A percentile compares a stretch with the other conserved stretches of the same genome.
Conservation (phyloP, 441 rosid genomes). For the Syzygium syzygioides region DNA sequence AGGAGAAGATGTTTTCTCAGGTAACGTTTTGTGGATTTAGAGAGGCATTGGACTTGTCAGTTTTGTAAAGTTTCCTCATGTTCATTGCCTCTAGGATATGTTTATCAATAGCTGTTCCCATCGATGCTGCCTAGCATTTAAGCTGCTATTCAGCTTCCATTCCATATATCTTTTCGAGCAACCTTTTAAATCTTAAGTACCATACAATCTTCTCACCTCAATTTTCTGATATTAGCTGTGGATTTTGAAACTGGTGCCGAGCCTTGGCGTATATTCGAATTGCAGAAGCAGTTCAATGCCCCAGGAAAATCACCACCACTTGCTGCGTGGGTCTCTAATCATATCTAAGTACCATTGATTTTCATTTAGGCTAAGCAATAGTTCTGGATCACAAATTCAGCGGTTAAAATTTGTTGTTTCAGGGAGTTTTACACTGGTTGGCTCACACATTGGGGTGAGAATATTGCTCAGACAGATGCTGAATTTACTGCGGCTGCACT, state of each 20-base stretch:
- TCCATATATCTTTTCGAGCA: neutral
- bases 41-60: neutral
- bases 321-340: slow-evolving; percentile 55
- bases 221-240: slow-evolving; percentile 52
- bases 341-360: neutral
- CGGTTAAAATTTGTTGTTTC: slow-evolving; percentile 18
- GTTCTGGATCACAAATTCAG: neutral
- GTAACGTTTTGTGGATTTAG: slow-evolving; percentile 13
- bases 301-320: slow-evolving; percentile 97
- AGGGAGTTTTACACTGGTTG: slow-evolving; percentile 98
- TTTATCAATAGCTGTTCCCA: neutral
- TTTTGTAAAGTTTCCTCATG: neutral
- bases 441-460: slow-evolving; percentile 98
- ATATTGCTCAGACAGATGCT: slow-evolving; percentile 58
- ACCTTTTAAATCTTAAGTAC: neutral
- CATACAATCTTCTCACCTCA: neutral
- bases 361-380: neutral
- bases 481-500: slow-evolving; percentile 62
- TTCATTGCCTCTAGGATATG: neutral
- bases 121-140: neutral
- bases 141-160: neutral
- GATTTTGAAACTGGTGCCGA: slow-evolving; percentile 83
- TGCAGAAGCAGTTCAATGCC: slow-evolving; percentile 85
- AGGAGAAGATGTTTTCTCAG: slow-evolving; percentile 68
- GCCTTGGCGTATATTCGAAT: slow-evolving; percentile 79